These are phyloP conservation scores for Boletales sp. DNA, from an alignment of 768 basidiomycete genomes.

Conservation along the genomic window DNA sequence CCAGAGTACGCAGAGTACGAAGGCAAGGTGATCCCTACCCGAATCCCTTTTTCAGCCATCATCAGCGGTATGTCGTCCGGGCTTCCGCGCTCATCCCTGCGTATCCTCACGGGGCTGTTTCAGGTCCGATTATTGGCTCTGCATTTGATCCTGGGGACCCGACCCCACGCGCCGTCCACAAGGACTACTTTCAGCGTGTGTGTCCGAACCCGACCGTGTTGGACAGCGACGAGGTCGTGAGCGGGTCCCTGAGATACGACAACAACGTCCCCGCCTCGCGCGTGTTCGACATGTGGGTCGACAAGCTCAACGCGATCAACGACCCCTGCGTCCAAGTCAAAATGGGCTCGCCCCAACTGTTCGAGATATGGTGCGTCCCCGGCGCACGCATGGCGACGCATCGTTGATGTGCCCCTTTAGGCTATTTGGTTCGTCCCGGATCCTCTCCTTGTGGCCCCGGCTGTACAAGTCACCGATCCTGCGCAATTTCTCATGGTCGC, in stretches of 20 bases:
- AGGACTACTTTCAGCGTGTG: slow-evolving; percentile 42
- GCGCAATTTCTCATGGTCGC: slow-evolving; percentile 56
- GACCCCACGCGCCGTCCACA: slow-evolving; percentile 43
- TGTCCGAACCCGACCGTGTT: slow-evolving; percentile 42
- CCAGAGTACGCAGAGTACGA: slow-evolving; percentile 45
- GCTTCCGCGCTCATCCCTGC: not conserved
- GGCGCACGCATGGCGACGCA: not conserved
- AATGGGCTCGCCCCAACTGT: slow-evolving; percentile 37
- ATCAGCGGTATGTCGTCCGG: slow-evolving; percentile 39
- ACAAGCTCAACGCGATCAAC: slow-evolving; percentile 39
- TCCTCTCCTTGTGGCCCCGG: slow-evolving; percentile 45
- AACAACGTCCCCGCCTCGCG: slow-evolving; percentile 28
- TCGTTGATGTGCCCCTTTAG: slow-evolving; percentile 30
- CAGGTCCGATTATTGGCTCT: slow-evolving; percentile 45
- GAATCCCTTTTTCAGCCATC: slow-evolving; percentile 52
- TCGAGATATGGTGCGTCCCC: slow-evolving; percentile 48
- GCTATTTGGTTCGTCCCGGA: slow-evolving; percentile 40
- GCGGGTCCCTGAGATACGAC: slow-evolving; percentile 16
- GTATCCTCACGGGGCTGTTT: not conserved
- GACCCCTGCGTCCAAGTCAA: slow-evolving; percentile 50
- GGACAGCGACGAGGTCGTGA: slow-evolving; percentile 25
- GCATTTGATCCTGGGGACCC: slow-evolving; percentile 32
- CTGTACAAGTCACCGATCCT: slow-evolving; percentile 45
- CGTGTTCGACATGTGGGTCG: slow-evolving; percentile 45
- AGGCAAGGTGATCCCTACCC: slow-evolving; percentile 49